Evolutionary conservation across 352 stramenopile genomes (phyloP), one percentile per base, ranked within the genome.

Genomic region (Detonula confervacea): DNA sequence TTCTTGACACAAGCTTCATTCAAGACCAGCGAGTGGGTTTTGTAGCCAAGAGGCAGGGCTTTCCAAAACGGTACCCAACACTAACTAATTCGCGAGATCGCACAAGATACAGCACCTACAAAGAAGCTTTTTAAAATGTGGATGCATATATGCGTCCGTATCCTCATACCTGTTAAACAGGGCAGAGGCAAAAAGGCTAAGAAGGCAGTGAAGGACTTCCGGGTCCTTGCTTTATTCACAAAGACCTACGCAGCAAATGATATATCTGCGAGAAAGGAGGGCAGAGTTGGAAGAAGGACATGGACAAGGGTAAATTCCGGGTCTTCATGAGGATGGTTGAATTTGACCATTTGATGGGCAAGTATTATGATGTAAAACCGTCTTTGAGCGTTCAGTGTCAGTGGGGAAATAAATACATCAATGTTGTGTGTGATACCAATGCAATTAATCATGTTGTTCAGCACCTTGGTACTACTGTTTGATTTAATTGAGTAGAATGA

Each of bases 161-260:
- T n/a, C n/a, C n/a, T n/a, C n/a, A n/a, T n/a, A n/a, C n/a, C n/a
- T n/a, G n/a, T n/a, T n/a, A n/a, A n/a, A n/a, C n/a, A n/a, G n/a
- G n/a, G 54, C n/a, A 16, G n/a, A 68, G 12, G 54, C 5, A 29
- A 25, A 20, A 29, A 22, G 12, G 37, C 2, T 30, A 3, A 25
- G 18, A 69, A 0, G 2, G 42, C 56, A 25, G 3, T 77, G 22
- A 59, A 72, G 29, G 44, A 72, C 39, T 77, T 60, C 72, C 69
- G 57, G 12, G 69, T 77, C 8, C 59, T 77, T 44, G 29, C 14
- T 16, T 54, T 78, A 8, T 72, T 52, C 29, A 75, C 62, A 2
- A 80, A 80, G 20, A 49, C 61, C 3, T 80, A 80, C 51, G n/a
- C n/a, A 80, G 75, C 25, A 80, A 80, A 22, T 80, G 72, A 52